Base-by-base conservation (phyloP, 441 rosid species). In the Manihot esculenta region DNA sequence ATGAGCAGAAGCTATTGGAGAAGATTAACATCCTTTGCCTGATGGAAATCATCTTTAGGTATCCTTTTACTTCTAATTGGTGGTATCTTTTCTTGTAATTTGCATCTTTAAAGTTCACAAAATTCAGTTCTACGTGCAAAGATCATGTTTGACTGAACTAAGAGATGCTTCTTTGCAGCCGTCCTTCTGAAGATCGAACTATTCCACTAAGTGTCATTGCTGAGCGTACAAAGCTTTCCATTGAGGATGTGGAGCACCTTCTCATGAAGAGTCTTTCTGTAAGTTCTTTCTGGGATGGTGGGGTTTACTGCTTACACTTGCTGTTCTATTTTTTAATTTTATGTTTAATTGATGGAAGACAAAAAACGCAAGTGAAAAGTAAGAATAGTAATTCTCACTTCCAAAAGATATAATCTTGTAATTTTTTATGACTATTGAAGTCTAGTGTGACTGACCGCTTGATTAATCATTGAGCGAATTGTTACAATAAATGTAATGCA, bases 31-130 rank as follows among this genome's bases (percentile, higher is more conserved):
- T 95, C 74, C 97, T 95, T 63, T 89, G 97, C 84, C 87, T 95
- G 65, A 95, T 93, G 89, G 99, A 93, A 77, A 95, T 95, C 73
- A 93, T 95, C 77, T 95, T 95, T 79, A 95, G 98, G 99, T 94
- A 76, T 79, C 64, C 48, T 68, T 66, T 50, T 45, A 26, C 44
- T 58, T 68, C 41, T 35, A 35, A 35, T 35, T 2, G 33, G 6
- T 35, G 41, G 7, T 35, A 35, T 35, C 4, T 35, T 35, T 35
- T 35, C 41, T 35, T 35, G 41, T 35, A 35, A 35, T 35, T 5
- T 72, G 7, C 62, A 42, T 55, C 27, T 48, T 20, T 60, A 15
- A 9, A 23, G 17, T 11, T 45, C 45, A 35, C 41, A 49, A 54
- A 23, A 35, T 33, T 45, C 38, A 53, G 55, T 24, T 17, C 35